A percentile compares a stretch with the other conserved stretches of the same genome.
phyloP scores from a whole-genome alignment of 768 basidiomycete species.

The Trametes cinnabarina region DNA sequence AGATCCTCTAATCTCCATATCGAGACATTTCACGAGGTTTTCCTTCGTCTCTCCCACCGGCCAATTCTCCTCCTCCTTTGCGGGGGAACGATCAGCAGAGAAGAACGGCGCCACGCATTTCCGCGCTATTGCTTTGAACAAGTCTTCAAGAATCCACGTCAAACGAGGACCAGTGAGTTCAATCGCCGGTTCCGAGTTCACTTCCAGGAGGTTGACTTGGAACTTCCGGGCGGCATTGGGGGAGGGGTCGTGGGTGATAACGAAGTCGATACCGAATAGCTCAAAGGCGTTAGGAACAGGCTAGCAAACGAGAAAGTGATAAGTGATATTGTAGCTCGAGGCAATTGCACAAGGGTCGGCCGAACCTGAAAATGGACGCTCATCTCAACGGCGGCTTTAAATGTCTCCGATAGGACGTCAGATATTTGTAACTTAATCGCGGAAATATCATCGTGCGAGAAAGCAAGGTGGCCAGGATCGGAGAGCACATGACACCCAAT shows the following conservation, averaged over 20 bases:
- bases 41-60: conserved; percentile 49
- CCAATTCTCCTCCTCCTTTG: conserved; percentile 38
- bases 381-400: conserved; percentile 79
- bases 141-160: conserved; percentile 74
- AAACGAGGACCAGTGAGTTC: conserved; percentile 86
- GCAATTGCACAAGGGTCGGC: no score
- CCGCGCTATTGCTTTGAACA: conserved; percentile 70
- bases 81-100: conserved; percentile 4
- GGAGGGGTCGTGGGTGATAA: conserved; percentile 51
- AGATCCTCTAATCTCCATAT: conserved; percentile 45
- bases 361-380: conserved; percentile 83
- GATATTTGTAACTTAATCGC: conserved; percentile 62
- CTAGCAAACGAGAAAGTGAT: conserved; percentile 44
- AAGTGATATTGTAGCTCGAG: no score
- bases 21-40: conserved; percentile 67
- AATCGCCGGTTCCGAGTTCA: conserved; percentile 96
- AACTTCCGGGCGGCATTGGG: conserved; percentile 31
- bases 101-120: conserved; percentile 74
- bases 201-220: conserved; percentile 77
- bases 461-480: conserved; percentile 9
- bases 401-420: conserved; percentile 71
- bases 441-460: conserved; percentile 41
- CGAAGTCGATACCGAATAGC: conserved; percentile 91
- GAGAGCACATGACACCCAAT: conserved; percentile 58
- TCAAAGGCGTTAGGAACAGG: conserved; percentile 91